Percentiles rank a stretch among this genome's conserved stretches.
These are phyloP conservation scores for Trichosporon sp. DNA, from an alignment of 1,284 basidiomycete genomes.

Conservation along the genomic window DNA sequence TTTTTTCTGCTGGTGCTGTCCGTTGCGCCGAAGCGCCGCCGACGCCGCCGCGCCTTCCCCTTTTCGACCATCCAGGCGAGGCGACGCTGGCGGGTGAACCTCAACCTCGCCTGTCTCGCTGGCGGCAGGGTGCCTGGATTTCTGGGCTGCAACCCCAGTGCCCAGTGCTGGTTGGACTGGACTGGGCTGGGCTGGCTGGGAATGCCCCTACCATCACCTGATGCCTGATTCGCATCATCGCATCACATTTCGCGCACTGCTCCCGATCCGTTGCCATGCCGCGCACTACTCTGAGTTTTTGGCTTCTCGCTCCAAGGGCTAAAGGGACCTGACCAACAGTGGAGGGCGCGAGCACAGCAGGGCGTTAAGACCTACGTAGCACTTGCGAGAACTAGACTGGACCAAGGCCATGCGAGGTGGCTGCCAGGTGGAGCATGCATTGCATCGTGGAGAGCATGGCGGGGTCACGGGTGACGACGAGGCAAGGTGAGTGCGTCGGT, in stretches of 20 bases:
- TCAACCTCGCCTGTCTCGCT: constrained; percentile 3
- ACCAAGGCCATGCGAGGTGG: not conserved
- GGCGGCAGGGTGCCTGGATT: not conserved
- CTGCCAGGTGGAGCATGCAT: not conserved
- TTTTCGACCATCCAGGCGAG: not conserved
- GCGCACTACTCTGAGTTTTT: not conserved
- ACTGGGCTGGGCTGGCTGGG: not conserved
- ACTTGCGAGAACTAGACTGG: not conserved
- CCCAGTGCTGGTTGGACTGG: not conserved
- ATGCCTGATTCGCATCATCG: constrained; percentile 10
- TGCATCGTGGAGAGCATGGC: not conserved
- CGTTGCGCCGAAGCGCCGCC: constrained; percentile 14
- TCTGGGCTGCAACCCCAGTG: not conserved
- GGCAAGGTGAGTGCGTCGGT: too few relatives aligned
- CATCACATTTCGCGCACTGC: constrained; percentile 11
- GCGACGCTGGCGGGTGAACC: not conserved
- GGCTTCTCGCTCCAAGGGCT: not conserved
- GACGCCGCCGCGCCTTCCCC: constrained; percentile 8
- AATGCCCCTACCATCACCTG: not conserved
- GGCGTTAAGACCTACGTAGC: constrained; percentile 9
- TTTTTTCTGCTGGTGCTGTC: not conserved
- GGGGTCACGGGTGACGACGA: too few relatives aligned
- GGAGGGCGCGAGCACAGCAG: not conserved
- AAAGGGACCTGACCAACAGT: not conserved
- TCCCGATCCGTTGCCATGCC: constrained; percentile 8